Evolutionary conservation across 768 basidiomycete genomes (phyloP).

Genomic region (Melanogaster broomeanus): DNA sequence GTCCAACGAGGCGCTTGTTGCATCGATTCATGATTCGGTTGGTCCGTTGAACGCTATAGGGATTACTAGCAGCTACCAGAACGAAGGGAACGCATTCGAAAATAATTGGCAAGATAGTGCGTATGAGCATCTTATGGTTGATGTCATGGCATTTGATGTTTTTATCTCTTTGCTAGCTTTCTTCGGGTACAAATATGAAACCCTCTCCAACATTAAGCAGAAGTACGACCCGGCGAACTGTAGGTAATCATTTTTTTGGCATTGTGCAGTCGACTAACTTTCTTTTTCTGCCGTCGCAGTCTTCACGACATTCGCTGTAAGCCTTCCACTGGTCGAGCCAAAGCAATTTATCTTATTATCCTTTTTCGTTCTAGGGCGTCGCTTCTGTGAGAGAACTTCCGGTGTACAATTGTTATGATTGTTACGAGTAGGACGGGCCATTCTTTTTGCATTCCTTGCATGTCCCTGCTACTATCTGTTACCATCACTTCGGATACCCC

Average conservation of each 20-base stretch:
- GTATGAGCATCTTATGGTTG: neutral
- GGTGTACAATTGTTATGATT: too few relatives aligned
- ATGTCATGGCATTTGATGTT: neutral
- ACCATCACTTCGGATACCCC: too few relatives aligned
- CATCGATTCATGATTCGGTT: conserved; percentile 4
- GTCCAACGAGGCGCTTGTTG: neutral
- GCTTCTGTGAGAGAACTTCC: neutral
- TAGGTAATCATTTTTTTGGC: neutral
- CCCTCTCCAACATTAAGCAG: conserved; percentile 10
- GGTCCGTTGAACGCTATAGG: conserved; percentile 11
- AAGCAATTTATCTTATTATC: neutral
- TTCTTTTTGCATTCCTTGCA: too few relatives aligned
- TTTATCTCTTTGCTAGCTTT: conserved; percentile 4
- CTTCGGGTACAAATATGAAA: conserved; percentile 20
- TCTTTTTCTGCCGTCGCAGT: conserved; percentile 1
- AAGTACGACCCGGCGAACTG: conserved; percentile 15
- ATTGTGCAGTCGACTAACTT: neutral
- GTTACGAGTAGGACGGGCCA: too few relatives aligned
- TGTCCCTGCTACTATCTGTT: too few relatives aligned
- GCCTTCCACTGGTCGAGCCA: neutral
- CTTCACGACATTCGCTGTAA: conserved; percentile 16
- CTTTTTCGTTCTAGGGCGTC: neutral
- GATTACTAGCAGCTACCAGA: conserved; percentile 17
- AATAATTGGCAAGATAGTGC: conserved; percentile 13
- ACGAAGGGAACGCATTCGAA: conserved; percentile 18